phyloP scores from a whole-genome alignment of 2,329 filamentous ascomycete species.

The Colletotrichum orchidophilum region DNA sequence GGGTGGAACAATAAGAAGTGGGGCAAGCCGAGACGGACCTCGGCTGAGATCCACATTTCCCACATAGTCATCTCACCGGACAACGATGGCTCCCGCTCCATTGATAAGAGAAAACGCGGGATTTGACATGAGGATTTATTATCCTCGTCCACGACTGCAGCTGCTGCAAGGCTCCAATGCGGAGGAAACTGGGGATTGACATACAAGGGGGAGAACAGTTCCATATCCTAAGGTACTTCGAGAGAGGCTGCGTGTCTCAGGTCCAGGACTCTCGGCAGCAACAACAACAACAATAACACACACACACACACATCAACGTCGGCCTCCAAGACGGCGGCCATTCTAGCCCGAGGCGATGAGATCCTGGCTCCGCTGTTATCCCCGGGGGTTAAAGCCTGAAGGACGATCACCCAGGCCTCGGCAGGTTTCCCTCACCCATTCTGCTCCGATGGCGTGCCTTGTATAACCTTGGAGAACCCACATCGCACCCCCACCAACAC shows the following conservation, averaged over 20 bases:
- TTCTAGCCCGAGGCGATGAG: slow-evolving; percentile 19
- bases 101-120: slow-evolving; percentile 10
- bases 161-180: background rate
- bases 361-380: slow-evolving; percentile 17
- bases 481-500: slow-evolving; percentile 8
- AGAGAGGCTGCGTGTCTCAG: background rate
- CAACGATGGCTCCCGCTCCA: slow-evolving; percentile 5
- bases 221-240: background rate
- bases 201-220: background rate
- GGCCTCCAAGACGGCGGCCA: background rate
- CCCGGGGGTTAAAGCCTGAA: slow-evolving; percentile 1
- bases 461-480: slow-evolving; percentile 18
- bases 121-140: slow-evolving; percentile 1
- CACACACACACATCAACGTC: background rate
- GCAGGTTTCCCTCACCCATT: background rate
- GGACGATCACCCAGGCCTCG: slow-evolving; percentile 13
- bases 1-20: slow-evolving; percentile 1
- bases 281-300: background rate
- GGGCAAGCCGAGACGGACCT: slow-evolving; percentile 17
- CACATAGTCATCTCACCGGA: slow-evolving; percentile 4
- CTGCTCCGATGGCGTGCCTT: slow-evolving; percentile 29
- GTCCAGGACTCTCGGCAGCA: too few relatives aligned
- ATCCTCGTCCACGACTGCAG: background rate
- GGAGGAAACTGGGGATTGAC: background rate
- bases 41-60: slow-evolving; percentile 22